Conservation (phyloP, 176 grass and related monocot genomes). For the Musa beccarii region DNA sequence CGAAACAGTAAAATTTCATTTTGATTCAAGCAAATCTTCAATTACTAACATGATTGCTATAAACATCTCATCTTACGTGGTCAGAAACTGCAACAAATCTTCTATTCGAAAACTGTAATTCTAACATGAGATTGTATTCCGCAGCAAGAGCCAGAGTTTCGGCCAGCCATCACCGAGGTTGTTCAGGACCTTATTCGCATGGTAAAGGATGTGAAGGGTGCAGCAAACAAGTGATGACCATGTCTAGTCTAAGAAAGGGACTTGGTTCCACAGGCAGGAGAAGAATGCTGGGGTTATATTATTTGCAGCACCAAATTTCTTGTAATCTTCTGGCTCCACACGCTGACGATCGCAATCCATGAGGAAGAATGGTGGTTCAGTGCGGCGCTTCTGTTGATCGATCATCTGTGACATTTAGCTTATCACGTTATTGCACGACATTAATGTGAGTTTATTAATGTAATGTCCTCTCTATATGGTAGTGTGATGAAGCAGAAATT, state of each 20-base stretch:
- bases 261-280: not conserved
- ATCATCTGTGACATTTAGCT: not conserved
- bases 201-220: constrained; percentile 38
- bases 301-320: not conserved
- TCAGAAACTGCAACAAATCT: not conserved
- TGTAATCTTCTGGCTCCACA: not conserved
- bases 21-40: no score
- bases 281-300: not conserved
- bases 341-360: not conserved
- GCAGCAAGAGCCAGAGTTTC: constrained; percentile 70
- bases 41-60: not conserved
- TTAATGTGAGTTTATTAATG: not conserved
- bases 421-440: not conserved
- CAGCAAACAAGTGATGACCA: constrained; percentile 13
- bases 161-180: constrained; percentile 86
- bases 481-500: no score
- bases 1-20: no score
- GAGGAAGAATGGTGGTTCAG: no score
- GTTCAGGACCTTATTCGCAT: constrained; percentile 67
- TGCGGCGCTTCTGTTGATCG: not conserved
- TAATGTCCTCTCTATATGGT: not conserved
- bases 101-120: not conserved
- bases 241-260: not conserved
- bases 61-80: not conserved
- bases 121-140: not conserved